Evolutionary conservation across 345 rosid species (phyloP).

Genomic region (Hevea brasiliensis): DNA sequence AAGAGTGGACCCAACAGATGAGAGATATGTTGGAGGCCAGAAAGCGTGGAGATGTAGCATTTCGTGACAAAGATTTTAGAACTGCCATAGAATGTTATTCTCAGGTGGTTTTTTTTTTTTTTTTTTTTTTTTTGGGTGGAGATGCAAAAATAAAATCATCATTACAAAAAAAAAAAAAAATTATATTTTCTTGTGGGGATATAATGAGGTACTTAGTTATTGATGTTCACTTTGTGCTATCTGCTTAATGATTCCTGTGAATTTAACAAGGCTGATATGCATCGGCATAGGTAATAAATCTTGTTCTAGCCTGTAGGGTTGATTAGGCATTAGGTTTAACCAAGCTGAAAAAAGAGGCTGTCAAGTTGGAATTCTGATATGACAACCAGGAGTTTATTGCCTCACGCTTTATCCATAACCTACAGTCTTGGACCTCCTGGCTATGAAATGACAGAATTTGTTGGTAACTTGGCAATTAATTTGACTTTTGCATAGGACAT

Average conservation of each 20-base stretch:
- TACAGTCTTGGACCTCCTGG: no score
- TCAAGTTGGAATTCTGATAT: background rate
- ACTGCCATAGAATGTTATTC: constrained; percentile 79
- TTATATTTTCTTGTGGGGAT: background rate
- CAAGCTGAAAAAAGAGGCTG: background rate
- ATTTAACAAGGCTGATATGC: background rate
- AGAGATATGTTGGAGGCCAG: constrained; percentile 87
- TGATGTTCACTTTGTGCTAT: background rate
- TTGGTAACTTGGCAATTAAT: background rate
- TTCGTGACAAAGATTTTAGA: constrained; percentile 61
- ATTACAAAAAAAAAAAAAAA: background rate
- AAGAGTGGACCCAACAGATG: constrained; percentile 93
- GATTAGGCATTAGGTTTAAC: background rate
- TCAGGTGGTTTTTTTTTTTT: constrained; percentile 46
- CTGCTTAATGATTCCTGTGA: background rate
- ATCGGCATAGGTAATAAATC: background rate
- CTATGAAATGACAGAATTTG: no score
- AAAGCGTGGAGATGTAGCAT: constrained; percentile 82
- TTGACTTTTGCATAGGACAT: background rate
- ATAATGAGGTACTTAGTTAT: background rate
- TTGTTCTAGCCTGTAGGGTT: background rate
- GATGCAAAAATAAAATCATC: background rate
- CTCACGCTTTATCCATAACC: no score
- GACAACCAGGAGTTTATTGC: background rate
- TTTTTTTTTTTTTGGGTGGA: background rate